Conservation (phyloP, 2,329 filamentous ascomycete species). For the Stagonosporopsis rhizophila region DNA sequence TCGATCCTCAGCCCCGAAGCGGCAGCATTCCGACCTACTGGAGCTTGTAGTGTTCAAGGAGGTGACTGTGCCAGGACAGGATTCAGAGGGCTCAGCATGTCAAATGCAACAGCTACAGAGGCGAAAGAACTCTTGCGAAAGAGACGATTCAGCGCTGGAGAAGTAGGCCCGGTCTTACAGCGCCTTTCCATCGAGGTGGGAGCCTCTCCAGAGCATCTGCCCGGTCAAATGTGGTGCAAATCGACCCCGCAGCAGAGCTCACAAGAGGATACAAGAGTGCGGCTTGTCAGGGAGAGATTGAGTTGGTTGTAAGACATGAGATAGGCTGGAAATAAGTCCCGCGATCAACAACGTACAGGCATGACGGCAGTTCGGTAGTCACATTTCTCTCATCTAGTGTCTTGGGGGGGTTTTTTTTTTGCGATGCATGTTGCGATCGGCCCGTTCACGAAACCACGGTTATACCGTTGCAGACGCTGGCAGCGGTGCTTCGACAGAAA, state of each 20-base stretch:
- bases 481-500: not conserved
- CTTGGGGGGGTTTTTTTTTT: conserved; percentile 10
- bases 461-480: conserved; percentile 2
- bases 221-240: conserved; percentile 13
- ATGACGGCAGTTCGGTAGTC: conserved; percentile 11
- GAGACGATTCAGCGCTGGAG: conserved; percentile 2
- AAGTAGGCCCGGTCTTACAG: not conserved
- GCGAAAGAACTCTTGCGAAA: not conserved
- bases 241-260: conserved; percentile 13
- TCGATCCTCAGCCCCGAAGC: conserved; percentile 34
- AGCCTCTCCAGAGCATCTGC: conserved; percentile 1
- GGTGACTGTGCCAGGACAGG: not conserved
- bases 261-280: not conserved
- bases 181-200: not conserved
- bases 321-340: conserved; percentile 3
- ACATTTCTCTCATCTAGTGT: not conserved
- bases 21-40: conserved; percentile 30
- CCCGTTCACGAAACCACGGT: not conserved
- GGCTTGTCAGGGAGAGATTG: conserved; percentile 18
- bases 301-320: conserved; percentile 27
- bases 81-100: conserved; percentile 31
- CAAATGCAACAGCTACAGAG: conserved; percentile 15
- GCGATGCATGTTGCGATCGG: conserved; percentile 1
- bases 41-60: not conserved
- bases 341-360: not conserved